Conservation (phyloP, 768 basidiomycete species). For the Imleria badia region DNA sequence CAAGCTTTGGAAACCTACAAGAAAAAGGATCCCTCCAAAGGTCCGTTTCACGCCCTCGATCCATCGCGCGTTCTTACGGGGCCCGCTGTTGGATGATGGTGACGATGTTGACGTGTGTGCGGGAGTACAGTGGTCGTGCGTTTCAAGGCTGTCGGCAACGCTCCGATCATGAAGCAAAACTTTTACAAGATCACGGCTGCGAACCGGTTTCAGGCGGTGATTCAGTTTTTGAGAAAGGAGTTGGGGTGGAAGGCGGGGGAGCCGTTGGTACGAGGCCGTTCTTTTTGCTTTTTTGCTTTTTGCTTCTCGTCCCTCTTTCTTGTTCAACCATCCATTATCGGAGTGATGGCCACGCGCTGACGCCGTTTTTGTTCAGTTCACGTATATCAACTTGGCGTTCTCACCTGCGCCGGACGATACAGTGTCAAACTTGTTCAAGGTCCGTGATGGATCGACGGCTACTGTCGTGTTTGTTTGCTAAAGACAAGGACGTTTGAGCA, state of each 20-base stretch:
- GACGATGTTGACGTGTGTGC: not conserved
- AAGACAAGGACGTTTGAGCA: slow-evolving; percentile 25
- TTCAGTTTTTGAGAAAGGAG: slow-evolving; percentile 88
- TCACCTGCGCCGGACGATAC: slow-evolving; percentile 77
- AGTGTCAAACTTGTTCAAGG: slow-evolving; percentile 69
- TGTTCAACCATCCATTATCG: no score
- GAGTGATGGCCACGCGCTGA: slow-evolving; percentile 1
- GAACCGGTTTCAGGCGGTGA: slow-evolving; percentile 93
- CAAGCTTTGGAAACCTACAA: slow-evolving; percentile 84
- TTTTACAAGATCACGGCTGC: slow-evolving; percentile 96
- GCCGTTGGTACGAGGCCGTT: slow-evolving; percentile 60
- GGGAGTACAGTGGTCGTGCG: slow-evolving; percentile 79
- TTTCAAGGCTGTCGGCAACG: slow-evolving; percentile 97
- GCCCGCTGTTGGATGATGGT: not conserved
- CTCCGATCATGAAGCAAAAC: slow-evolving; percentile 98
- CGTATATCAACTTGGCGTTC: slow-evolving; percentile 77
- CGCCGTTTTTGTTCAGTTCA: slow-evolving; percentile 47
- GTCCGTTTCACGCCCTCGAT: slow-evolving; percentile 34
- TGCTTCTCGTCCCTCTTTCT: not conserved
- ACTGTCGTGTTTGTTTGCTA: not conserved
- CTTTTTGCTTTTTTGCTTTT: not conserved
- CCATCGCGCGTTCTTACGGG: not conserved
- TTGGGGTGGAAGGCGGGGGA: slow-evolving; percentile 85
- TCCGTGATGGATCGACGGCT: slow-evolving; percentile 20
- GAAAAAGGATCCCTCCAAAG: slow-evolving; percentile 81